Percentiles rank a stretch among this genome's conserved stretches.
phyloP scores from a whole-genome alignment of 2,329 filamentous ascomycete genomes.

The Colletotrichum sojae region DNA sequence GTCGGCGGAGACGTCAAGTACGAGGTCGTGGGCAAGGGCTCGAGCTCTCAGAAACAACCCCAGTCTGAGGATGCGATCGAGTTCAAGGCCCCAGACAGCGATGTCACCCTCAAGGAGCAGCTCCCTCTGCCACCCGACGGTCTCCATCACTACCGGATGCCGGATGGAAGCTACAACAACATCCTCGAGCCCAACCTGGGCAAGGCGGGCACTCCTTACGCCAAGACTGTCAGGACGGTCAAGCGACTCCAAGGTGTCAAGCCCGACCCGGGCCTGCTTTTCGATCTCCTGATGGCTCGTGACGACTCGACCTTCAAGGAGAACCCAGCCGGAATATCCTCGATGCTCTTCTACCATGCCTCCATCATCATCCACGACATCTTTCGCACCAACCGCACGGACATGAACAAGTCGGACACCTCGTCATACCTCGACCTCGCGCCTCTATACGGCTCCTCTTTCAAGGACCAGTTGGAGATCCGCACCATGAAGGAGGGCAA shows the following conservation, averaged over 20 bases:
- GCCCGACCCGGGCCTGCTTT: constrained; percentile 76
- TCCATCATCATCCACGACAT: constrained; percentile 70
- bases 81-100: constrained; percentile 56
- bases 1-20: constrained; percentile 59
- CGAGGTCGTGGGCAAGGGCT: constrained; percentile 50
- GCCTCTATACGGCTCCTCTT: constrained; percentile 79
- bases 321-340: constrained; percentile 81
- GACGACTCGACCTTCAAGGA: constrained; percentile 64
- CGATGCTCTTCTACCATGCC: constrained; percentile 81
- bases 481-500: constrained; percentile 76
- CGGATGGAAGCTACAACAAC: constrained; percentile 66
- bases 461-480: constrained; percentile 73
- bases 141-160: constrained; percentile 51
- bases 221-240: constrained; percentile 73
- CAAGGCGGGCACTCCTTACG: constrained; percentile 76
- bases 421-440: constrained; percentile 83
- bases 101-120: constrained; percentile 53
- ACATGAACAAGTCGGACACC: constrained; percentile 75
- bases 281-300: constrained; percentile 74
- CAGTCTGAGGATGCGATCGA: constrained; percentile 53
- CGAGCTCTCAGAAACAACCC: constrained; percentile 40
- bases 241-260: constrained; percentile 71
- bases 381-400: constrained; percentile 64
- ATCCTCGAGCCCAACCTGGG: constrained; percentile 75
- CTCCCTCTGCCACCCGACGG: constrained; percentile 55